Evolutionary conservation across 176 grass and related monocot species (phyloP), one percentile per base, ranked within the genome.

Genomic region (Lolium rigidum): DNA sequence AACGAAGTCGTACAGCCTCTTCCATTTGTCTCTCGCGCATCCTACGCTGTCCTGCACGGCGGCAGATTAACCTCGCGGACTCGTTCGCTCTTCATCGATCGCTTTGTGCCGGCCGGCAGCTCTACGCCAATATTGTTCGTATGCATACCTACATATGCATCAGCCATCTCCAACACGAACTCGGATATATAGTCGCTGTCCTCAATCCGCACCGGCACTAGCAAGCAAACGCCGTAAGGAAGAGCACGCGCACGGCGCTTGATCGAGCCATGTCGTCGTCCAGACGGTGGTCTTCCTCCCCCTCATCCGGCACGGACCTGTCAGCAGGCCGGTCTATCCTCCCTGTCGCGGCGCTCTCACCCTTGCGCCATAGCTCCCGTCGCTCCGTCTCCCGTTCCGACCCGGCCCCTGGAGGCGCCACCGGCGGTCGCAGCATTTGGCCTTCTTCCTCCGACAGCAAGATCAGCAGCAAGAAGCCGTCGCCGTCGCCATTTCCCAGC

Each of bases 11-110:
- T 15, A 35, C 44, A n/a, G 25, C 55, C 28, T 82, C 79, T 65
- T 83, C 88, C 84, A 86, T 86, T 90, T 90, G 88, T 86, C 84
- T 65, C 54, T 37, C 47, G 9, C 48, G 51, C 79, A 25, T 21
- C 44, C n/a, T 60, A 47, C 21, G 6, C 38, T 82, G 83, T 90
- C 79, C 63, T 82, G 63, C 79, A 38, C 72, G 79, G 31, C 79
- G 63, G 10, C 49, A 21, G 31, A 35, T 35, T 35, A 43, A n/a
- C 49, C 15, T 5, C n/a, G 14, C 59, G 39, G 88, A 85, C 82
- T 24, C 47, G 38, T 80, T 89, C 87, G 4, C 60, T 55, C 48
- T 69, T 20, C 17, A 51, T 41, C 48, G 18, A 79, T 79, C 37
- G 25, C 16, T 4, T 13, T 18, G 59, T 64, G 75, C 82, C 75